A percentile compares a stretch with the other conserved stretches of the same genome.
phyloP scores from a whole-genome alignment of 2,329 filamentous ascomycete species.

The Colletotrichum sansevieriae region DNA sequence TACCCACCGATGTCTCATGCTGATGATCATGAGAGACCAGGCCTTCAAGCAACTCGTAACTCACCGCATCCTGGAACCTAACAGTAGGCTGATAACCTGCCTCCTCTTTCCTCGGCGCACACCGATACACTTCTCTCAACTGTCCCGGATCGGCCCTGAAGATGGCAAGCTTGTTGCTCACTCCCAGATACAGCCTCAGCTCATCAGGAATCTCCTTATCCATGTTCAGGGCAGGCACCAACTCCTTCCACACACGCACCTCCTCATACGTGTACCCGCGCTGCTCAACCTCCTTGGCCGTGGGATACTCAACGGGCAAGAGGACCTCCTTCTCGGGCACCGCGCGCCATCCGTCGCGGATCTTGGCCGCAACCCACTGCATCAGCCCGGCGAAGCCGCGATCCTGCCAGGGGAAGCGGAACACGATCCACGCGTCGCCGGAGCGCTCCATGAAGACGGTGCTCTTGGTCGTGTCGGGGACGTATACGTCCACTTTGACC shows the following conservation, averaged over 20 bases:
- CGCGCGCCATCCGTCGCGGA: conserved; percentile 62
- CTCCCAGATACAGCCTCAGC: conserved; percentile 74
- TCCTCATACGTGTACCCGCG: conserved; percentile 70
- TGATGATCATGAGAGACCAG: too few relatives aligned
- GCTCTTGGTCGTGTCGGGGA: conserved; percentile 72
- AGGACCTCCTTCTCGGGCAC: conserved; percentile 74
- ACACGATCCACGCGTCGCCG: conserved; percentile 71
- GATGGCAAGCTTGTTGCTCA: conserved; percentile 74
- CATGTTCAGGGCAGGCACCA: conserved; percentile 68
- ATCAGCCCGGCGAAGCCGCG: conserved; percentile 61
- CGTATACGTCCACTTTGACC: conserved; percentile 76
- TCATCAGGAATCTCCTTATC: conserved; percentile 70
- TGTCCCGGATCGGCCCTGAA: conserved; percentile 75
- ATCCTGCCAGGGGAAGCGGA: conserved; percentile 74
- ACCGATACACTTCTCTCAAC: conserved; percentile 70
- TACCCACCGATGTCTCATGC: too few relatives aligned
- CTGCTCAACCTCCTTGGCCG: conserved; percentile 66
- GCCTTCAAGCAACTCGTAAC: conserved; percentile 45
- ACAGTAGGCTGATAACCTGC: conserved; percentile 75
- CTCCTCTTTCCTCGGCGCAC: conserved; percentile 69
- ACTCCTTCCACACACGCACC: conserved; percentile 76
- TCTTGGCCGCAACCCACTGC: conserved; percentile 62
- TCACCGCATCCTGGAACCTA: conserved; percentile 78
- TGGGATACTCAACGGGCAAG: conserved; percentile 74
- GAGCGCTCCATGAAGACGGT: conserved; percentile 57